Conservation (phyloP, 2,329 filamentous ascomycete species). For the Colletotrichum echinochloae region DNA sequence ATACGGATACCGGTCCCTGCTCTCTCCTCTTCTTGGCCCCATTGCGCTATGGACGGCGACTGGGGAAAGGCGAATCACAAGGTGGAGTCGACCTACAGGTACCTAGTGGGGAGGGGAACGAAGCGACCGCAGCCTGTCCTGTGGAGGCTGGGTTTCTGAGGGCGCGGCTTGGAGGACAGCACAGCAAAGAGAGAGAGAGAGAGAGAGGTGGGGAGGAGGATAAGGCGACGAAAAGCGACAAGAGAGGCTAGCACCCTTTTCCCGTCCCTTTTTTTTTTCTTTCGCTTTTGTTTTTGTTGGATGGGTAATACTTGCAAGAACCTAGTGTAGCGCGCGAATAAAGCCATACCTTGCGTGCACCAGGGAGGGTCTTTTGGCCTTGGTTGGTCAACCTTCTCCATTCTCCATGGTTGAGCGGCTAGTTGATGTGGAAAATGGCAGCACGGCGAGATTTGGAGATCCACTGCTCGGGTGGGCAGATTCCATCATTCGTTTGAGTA, state of each 20-base stretch:
- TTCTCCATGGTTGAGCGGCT: constrained; percentile 39
- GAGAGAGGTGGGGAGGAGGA: neutral
- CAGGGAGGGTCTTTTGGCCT: constrained; percentile 37
- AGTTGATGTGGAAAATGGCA: constrained; percentile 40
- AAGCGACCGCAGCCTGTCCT: constrained; percentile 35
- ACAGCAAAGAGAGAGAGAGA: constrained; percentile 27
- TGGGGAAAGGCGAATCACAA: constrained; percentile 40
- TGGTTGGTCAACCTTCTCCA: constrained; percentile 37
- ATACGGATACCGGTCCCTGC: constrained; percentile 31
- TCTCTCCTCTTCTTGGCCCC: constrained; percentile 34
- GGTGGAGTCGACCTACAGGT: constrained; percentile 37
- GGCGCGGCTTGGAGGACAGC: constrained; percentile 16
- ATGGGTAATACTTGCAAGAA: constrained; percentile 24
- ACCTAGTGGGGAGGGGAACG: constrained; percentile 38
- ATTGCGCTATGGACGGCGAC: constrained; percentile 30
- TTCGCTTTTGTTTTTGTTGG: constrained; percentile 7
- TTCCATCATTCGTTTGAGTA: constrained; percentile 41
- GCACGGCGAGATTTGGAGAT: constrained; percentile 40
- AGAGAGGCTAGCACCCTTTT: constrained; percentile 29
- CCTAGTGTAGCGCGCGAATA: constrained; percentile 41
- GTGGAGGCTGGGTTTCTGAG: constrained; percentile 30
- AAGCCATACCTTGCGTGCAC: constrained; percentile 38
- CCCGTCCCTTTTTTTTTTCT: neutral
- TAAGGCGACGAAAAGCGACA: constrained; percentile 19
- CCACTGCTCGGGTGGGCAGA: constrained; percentile 38